phyloP scores from a whole-genome alignment of 2,329 filamentous ascomycete species.

The Diaporthe nobilis region DNA sequence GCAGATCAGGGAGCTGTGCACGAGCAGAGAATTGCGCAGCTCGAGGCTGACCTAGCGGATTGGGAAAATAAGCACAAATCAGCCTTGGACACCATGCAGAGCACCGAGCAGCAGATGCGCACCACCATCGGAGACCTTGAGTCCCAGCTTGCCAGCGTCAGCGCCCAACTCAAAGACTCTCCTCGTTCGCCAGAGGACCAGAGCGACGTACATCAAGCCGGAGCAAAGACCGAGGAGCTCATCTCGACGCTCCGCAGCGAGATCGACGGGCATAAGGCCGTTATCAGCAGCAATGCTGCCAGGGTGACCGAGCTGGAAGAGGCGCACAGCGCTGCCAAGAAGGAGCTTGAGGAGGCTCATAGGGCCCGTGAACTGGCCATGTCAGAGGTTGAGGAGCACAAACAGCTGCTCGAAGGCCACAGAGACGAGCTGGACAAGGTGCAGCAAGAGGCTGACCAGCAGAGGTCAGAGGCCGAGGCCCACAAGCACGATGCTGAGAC shows the following conservation, averaged over 20 bases:
- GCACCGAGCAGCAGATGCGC: conserved; percentile 80
- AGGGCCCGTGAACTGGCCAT: conserved; percentile 69
- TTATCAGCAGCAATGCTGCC: conserved; percentile 76
- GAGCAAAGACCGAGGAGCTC: conserved; percentile 70
- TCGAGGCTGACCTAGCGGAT: conserved; percentile 79
- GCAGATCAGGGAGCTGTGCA: conserved; percentile 56
- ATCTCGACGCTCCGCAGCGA: conserved; percentile 77
- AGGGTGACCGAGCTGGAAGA: conserved; percentile 83
- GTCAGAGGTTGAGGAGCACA: conserved; percentile 61
- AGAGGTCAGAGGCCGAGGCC: conserved; percentile 58
- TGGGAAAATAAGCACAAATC: conserved; percentile 85
- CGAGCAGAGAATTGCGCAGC: conserved; percentile 71
- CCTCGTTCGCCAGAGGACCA: conserved; percentile 41
- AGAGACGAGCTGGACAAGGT: conserved; percentile 78
- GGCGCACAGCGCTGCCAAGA: conserved; percentile 75
- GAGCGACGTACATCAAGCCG: conserved; percentile 61
- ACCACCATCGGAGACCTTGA: conserved; percentile 83
- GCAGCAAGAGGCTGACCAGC: conserved; percentile 70
- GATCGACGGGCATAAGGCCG: conserved; percentile 84
- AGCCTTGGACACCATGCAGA: conserved; percentile 78
- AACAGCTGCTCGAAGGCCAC: conserved; percentile 43
- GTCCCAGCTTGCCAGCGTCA: conserved; percentile 52
- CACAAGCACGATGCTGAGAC: conserved; percentile 52
- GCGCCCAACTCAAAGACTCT: conserved; percentile 33
- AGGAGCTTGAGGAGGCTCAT: conserved; percentile 77